A percentile compares a stretch with the other conserved stretches of the same genome.
Evolutionary conservation across 2,329 filamentous ascomycete species (phyloP).

Genomic region (Pseudocercospora eumusae): DNA sequence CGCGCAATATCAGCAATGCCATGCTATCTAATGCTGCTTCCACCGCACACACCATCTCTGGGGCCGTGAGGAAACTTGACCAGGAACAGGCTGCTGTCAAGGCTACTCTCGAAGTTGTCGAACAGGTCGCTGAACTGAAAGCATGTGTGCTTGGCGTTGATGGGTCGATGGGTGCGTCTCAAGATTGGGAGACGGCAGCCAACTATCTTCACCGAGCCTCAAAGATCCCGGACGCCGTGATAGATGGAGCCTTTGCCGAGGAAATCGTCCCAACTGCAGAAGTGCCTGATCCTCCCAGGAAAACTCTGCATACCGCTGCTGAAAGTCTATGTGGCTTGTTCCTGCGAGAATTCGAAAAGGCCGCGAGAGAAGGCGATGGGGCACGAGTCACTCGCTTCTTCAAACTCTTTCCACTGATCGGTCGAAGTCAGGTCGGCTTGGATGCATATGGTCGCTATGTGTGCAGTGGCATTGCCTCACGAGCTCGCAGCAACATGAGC

Average conservation of each 20-base stretch:
- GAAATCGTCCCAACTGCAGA: conserved; percentile 93
- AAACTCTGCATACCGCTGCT: conserved; percentile 82
- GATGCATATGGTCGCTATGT: conserved; percentile 97
- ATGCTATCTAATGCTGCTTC: conserved; percentile 86
- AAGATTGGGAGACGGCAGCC: conserved; percentile 97
- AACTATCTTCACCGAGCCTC: conserved; percentile 82
- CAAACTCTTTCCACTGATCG: conserved; percentile 94
- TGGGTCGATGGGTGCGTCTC: conserved; percentile 93
- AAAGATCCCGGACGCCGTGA: conserved; percentile 76
- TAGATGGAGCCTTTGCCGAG: conserved; percentile 82
- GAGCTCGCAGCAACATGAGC: conserved; percentile 78
- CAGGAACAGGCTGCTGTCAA: conserved; percentile 89
- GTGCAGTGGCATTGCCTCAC: conserved; percentile 86
- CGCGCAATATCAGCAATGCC: conserved; percentile 79
- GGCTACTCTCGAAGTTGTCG: conserved; percentile 85
- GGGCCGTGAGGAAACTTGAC: conserved; percentile 83
- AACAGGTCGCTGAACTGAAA: conserved; percentile 95
- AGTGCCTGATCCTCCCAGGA: conserved; percentile 84
- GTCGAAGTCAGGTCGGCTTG: conserved; percentile 80
- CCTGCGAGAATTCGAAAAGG: conserved; percentile 90
- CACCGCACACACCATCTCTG: conserved; percentile 82
- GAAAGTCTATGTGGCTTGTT: conserved; percentile 90
- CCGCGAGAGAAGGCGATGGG: conserved; percentile 81
- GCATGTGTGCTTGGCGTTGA: conserved; percentile 92
- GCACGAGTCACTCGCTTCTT: conserved; percentile 93